These are phyloP conservation scores for Canariomyces notabilis DNA, from an alignment of 2,329 filamentous ascomycete species.

Conservation along the genomic window DNA sequence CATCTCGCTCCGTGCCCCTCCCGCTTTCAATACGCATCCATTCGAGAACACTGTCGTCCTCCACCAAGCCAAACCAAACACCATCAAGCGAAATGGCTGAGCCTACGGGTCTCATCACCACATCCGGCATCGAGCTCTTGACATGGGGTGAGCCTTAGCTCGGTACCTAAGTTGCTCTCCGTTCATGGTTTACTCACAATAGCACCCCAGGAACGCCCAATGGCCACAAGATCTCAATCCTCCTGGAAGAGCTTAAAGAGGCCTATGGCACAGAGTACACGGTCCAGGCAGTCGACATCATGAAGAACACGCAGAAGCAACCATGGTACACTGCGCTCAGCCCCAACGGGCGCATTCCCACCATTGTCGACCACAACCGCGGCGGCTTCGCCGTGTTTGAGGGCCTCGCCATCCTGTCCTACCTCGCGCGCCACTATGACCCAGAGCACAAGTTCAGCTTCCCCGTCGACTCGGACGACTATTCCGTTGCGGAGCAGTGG, in stretches of 20 bases:
- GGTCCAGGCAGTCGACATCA: slow-evolving; percentile 54
- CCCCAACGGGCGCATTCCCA: slow-evolving; percentile 62
- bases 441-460: slow-evolving; percentile 32
- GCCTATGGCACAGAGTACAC: slow-evolving; percentile 58
- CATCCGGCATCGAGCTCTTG: slow-evolving; percentile 60
- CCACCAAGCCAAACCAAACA: background rate
- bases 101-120: slow-evolving; percentile 55
- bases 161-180: slow-evolving; percentile 7
- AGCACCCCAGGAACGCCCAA: slow-evolving; percentile 42
- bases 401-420: slow-evolving; percentile 66
- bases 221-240: slow-evolving; percentile 52
- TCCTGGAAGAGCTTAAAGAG: slow-evolving; percentile 63
- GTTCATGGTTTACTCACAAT: background rate
- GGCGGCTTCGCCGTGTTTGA: slow-evolving; percentile 64
- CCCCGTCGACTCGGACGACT: slow-evolving; percentile 33
- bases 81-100: slow-evolving; percentile 29
- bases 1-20: background rate
- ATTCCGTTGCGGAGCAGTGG: slow-evolving; percentile 52
- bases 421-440: slow-evolving; percentile 42
- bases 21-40: background rate
- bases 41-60: background rate
- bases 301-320: slow-evolving; percentile 61
- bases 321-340: slow-evolving; percentile 59
- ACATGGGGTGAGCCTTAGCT: slow-evolving; percentile 40
- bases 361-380: slow-evolving; percentile 61